Conservation (phyloP, 805 yeast genomes). For the Schizosaccharomyces osmophilus region DNA sequence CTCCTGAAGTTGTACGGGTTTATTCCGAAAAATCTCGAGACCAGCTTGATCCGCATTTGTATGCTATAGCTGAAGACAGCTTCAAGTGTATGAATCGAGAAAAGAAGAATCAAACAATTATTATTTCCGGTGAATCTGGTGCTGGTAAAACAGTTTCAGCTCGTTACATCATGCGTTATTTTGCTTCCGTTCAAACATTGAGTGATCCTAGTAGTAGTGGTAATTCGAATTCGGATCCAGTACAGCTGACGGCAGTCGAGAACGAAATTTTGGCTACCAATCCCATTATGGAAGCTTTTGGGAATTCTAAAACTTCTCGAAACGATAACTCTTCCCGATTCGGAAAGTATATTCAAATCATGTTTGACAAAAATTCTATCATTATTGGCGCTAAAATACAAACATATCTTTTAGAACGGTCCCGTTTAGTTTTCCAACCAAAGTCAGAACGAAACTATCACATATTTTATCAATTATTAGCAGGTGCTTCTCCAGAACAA, state of each 20-base stretch:
- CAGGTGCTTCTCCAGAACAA: constrained; percentile 33
- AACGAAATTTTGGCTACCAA: constrained; percentile 87
- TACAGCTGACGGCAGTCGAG: constrained; percentile 62
- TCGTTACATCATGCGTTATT: constrained; percentile 88
- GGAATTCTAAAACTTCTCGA: constrained; percentile 93
- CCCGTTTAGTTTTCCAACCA: constrained; percentile 65
- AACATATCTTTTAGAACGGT: constrained; percentile 77
- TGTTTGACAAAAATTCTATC: constrained; percentile 47
- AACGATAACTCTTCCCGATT: constrained; percentile 94
- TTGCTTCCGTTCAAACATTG: constrained; percentile 62
- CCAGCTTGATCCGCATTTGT: constrained; percentile 86
- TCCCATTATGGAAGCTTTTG: constrained; percentile 94
- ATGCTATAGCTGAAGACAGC: constrained; percentile 95
- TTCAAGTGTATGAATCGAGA: constrained; percentile 68
- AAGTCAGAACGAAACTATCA: constrained; percentile 73
- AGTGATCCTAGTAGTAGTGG: background rate
- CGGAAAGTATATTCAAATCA: constrained; percentile 82
- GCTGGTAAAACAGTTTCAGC: constrained; percentile 97
- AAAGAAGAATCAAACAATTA: constrained; percentile 72
- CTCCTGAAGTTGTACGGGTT: constrained; percentile 80
- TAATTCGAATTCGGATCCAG: constrained; percentile 7
- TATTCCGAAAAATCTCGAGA: constrained; percentile 84
- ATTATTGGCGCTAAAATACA: constrained; percentile 88
- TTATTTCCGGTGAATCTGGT: constrained; percentile 93
- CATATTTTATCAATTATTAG: constrained; percentile 66